Evolutionary conservation across 2,329 filamentous ascomycete genomes (phyloP).

Genomic region (Ophiostoma ulmi): DNA sequence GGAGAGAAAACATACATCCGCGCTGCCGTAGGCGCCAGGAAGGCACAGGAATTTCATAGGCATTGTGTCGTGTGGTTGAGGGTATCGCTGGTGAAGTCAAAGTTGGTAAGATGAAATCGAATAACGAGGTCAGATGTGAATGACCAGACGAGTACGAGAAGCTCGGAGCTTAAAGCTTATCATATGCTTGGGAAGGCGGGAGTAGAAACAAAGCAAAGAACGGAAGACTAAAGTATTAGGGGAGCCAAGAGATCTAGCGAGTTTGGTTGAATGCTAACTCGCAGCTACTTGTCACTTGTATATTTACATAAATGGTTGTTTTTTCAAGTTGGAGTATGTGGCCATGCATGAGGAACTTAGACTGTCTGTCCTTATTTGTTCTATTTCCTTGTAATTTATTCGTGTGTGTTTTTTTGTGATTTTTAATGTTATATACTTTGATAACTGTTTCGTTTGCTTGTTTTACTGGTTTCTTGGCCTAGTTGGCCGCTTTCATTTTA

Average conservation of each 20-base stretch:
- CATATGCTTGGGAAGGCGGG: background rate
- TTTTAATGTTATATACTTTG: background rate
- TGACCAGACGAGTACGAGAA: background rate
- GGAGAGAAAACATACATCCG: slow-evolving; percentile 41
- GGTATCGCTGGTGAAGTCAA: background rate
- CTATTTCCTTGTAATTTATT: background rate
- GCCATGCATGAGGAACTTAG: background rate
- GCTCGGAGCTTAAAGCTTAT: slow-evolving; percentile 2
- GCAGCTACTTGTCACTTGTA: background rate
- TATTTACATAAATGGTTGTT: background rate
- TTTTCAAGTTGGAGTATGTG: background rate
- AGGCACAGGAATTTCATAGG: slow-evolving; percentile 54
- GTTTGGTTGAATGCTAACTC: background rate
- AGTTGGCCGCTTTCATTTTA: background rate
- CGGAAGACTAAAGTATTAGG: background rate
- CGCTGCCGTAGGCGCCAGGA: slow-evolving; percentile 54
- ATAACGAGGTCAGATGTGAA: background rate
- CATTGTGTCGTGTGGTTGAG: background rate
- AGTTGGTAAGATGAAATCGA: background rate
- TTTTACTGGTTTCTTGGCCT: background rate
- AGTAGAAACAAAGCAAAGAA: background rate
- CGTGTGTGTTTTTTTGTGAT: background rate
- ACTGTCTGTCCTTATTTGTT: slow-evolving; percentile 1
- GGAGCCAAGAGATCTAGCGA: background rate
- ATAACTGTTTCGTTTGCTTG: background rate